Conservation (phyloP, 1,284 basidiomycete species). For the Ceratobasidium sp. region DNA sequence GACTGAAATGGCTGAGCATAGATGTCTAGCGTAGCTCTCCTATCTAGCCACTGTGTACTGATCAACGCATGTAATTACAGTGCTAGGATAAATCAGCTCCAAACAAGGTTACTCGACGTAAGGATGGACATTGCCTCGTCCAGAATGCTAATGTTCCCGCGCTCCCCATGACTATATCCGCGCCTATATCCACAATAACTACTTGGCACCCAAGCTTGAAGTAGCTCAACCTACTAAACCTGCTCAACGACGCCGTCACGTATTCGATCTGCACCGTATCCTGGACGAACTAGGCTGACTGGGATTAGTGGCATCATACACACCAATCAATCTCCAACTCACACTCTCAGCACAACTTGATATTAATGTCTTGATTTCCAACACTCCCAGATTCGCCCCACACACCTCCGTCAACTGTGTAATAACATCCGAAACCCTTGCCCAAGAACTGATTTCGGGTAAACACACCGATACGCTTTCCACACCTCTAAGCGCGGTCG, state of each 20-base stretch:
- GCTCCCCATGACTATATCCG: not conserved
- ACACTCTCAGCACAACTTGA: too few species aligned
- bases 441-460: not conserved
- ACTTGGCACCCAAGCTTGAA: not conserved
- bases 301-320: too few species aligned
- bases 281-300: too few species aligned
- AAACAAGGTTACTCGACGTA: conserved; percentile 3
- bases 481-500: conserved; percentile 4
- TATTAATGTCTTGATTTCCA: too few species aligned
- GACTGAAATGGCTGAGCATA: too few species aligned
- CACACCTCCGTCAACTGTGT: conserved; percentile 4
- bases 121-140: not conserved
- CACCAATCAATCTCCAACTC: too few species aligned
- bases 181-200: too few species aligned
- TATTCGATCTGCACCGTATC: too few species aligned
- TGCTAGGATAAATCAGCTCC: not conserved
- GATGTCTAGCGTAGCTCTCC: too few species aligned
- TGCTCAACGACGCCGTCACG: not conserved
- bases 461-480: conserved; percentile 1
- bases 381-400: conserved; percentile 1
- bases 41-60: too few species aligned
- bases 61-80: too few species aligned
- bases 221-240: not conserved
- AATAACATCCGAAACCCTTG: conserved; percentile 15
- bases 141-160: conserved; percentile 14